Conservation (phyloP, 2,329 filamentous ascomycete genomes). For the Aspergillus costaricaensis region DNA sequence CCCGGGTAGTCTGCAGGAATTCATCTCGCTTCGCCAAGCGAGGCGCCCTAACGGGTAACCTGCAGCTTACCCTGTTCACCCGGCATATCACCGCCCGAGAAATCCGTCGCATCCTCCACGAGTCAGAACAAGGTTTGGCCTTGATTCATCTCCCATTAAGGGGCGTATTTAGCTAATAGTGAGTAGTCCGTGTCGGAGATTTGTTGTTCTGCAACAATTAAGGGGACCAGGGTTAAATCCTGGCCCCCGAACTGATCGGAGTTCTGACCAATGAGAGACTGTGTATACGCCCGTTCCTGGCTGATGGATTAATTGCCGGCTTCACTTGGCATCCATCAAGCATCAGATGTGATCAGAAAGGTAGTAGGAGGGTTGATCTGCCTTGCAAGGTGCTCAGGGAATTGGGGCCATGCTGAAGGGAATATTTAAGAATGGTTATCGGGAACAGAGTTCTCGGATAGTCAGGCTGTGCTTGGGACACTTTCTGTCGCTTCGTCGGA, state of each 20-base stretch:
- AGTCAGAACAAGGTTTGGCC: too few species aligned
- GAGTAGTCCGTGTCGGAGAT: background rate
- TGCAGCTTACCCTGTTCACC: background rate
- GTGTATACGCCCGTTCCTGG: conserved; percentile 1
- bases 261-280: background rate
- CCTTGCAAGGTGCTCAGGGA: background rate
- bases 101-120: background rate
- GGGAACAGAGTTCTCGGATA: background rate
- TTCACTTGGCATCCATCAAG: background rate
- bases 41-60: background rate
- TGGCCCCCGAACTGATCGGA: background rate
- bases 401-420: background rate
- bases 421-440: background rate
- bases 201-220: background rate
- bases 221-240: background rate
- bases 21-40: background rate
- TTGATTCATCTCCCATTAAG: background rate
- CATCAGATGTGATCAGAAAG: background rate
- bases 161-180: background rate
- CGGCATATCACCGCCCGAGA: background rate
- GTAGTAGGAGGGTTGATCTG: background rate
- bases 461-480: background rate
- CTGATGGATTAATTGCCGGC: background rate
- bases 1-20: background rate
- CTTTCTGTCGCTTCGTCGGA: background rate